Base-by-base conservation (phyloP, 1,284 basidiomycete species). In the Sanghuangporus weigelae region DNA sequence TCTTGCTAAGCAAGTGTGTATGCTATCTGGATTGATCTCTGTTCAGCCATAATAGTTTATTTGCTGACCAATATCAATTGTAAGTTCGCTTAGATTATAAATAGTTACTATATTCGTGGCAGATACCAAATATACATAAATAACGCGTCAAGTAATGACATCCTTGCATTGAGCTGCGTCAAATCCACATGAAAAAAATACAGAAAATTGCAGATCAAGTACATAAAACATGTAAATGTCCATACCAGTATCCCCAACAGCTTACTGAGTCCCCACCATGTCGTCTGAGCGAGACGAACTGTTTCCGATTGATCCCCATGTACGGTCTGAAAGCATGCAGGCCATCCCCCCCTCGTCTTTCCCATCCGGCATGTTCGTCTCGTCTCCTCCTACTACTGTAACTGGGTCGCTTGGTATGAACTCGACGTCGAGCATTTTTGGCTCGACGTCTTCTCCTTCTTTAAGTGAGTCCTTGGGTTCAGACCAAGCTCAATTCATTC, bases 71-170 rank as follows among this genome's bases (percentile, higher is more conserved):
- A 31, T 56, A 16, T 3, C 7, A 21, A 38, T 19, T 21, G 54
- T 19, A 56, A 56, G 7, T 23, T 16, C 36, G 39, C 31, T 19
- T 16, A 36, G n/a, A 56, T 38, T 56, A 42, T 21, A 42, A 56
- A 56, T 23, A 56, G 3, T 10, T 56, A 38, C 54, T 56, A 12
- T 38, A 56, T 38, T 56, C 6, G n/a, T 21, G 11, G 5, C 19
- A 36, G 23, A 36, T 3, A 7, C 10, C 23, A 50, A 56, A 56
- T 36, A 56, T 4, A 6, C 38, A 56, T 21, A 56, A 56, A 56
- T 56, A 56, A 56, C 54, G 31, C 54, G 54, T 56, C 36, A 56
- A 56, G 31, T 38, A 56, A 7, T 38, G 54, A 56, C 54, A 36
- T 7, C 14, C 36, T 56, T 36, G 54, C 11, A 35, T 11, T 16